phyloP scores from a whole-genome alignment of 495 filamentous ascomycete genomes.

The Xylaria venustula region DNA sequence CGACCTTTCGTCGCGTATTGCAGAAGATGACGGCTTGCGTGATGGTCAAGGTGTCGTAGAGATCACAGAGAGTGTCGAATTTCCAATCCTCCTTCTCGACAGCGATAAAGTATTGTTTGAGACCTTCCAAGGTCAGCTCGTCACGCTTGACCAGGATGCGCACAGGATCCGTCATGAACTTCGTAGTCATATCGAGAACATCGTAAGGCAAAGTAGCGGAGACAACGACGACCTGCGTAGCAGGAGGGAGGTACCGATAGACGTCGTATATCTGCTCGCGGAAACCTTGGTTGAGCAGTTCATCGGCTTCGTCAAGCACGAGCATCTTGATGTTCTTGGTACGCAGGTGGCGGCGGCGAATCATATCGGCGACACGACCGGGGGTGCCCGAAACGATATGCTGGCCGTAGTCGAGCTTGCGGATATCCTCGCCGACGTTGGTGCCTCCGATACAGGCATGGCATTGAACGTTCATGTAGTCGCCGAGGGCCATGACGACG shows the following conservation, averaged over 20 bases:
- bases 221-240: slow-evolving; percentile 96
- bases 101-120: slow-evolving; percentile 99
- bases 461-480: slow-evolving; percentile 99
- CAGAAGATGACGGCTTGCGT: slow-evolving; percentile 99
- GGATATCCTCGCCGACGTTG: slow-evolving; percentile 95
- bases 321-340: slow-evolving; percentile 99
- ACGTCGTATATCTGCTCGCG: slow-evolving; percentile 99
- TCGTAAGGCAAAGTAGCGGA: slow-evolving; percentile 97
- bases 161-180: slow-evolving; percentile 99
- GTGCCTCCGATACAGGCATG: slow-evolving; percentile 98
- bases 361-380: slow-evolving; percentile 97
- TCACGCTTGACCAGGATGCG: slow-evolving; percentile 99
- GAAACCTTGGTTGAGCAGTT: slow-evolving; percentile 88
- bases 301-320: slow-evolving; percentile 96
- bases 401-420: slow-evolving; percentile 93
- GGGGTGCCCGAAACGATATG: slow-evolving; percentile 97
- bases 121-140: slow-evolving; percentile 94
- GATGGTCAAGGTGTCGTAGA: slow-evolving; percentile 98
- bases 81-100: slow-evolving; percentile 99
- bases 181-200: slow-evolving; percentile 98
- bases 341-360: slow-evolving; percentile 88
- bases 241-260: slow-evolving; percentile 92
- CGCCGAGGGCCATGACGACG: slow-evolving; percentile 93
- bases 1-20: slow-evolving; percentile 98
- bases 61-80: slow-evolving; percentile 97